Percentiles rank a stretch among this genome's conserved stretches.
These are phyloP conservation scores for Globisporangium okanoganense DNA, from an alignment of 352 stramenopile genomes.

Conservation along the genomic window DNA sequence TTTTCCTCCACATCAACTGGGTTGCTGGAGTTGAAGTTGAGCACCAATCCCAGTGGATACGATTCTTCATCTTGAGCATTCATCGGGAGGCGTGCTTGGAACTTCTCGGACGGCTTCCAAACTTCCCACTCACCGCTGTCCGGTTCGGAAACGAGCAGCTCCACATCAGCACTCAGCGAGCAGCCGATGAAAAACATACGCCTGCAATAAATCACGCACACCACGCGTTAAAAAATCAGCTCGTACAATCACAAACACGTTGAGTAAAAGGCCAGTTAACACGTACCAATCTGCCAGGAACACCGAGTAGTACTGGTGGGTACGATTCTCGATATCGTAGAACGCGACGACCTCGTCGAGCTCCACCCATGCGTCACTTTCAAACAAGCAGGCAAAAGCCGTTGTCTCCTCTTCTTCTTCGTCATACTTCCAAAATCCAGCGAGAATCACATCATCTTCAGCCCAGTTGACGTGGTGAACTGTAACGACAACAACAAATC, in stretches of 20 bases:
- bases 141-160: slow-evolving; percentile 64
- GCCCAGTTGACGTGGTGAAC: slow-evolving; percentile 74
- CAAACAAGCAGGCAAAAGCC: slow-evolving; percentile 55
- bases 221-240: background rate
- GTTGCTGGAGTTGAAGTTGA: slow-evolving; percentile 55
- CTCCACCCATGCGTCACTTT: slow-evolving; percentile 40
- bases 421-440: slow-evolving; percentile 55
- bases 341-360: slow-evolving; percentile 66
- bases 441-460: slow-evolving; percentile 59
- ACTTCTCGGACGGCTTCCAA: slow-evolving; percentile 76
- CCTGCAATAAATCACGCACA: slow-evolving; percentile 17
- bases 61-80: slow-evolving; percentile 65
- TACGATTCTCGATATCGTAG: slow-evolving; percentile 45
- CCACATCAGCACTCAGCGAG: slow-evolving; percentile 74
- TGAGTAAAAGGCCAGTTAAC: slow-evolving; percentile 2
- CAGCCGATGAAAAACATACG: slow-evolving; percentile 81
- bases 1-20: slow-evolving; percentile 49
- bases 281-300: slow-evolving; percentile 60
- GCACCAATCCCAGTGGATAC: slow-evolving; percentile 48
- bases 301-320: slow-evolving; percentile 63
- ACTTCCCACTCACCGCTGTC: slow-evolving; percentile 56
- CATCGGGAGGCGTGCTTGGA: slow-evolving; percentile 71
- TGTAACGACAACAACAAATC: slow-evolving; percentile 8
- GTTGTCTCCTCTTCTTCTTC: slow-evolving; percentile 46
- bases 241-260: background rate